These are phyloP conservation scores for Scedosporium boydii DNA, from an alignment of 2,329 filamentous ascomycete species.

Conservation along the genomic window DNA sequence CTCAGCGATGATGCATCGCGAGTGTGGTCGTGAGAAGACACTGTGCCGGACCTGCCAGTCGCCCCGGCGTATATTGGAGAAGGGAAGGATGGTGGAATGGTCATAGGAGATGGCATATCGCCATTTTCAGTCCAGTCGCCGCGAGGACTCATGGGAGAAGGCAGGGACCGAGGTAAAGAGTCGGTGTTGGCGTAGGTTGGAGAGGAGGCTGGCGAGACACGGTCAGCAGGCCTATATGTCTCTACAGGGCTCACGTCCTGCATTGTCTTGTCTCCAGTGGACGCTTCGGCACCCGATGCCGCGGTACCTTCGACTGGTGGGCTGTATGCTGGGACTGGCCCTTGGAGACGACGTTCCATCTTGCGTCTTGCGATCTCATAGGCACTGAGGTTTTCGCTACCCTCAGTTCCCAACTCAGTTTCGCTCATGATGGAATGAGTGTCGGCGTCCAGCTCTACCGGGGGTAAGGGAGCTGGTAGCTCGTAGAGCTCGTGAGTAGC, in stretches of 20 bases:
- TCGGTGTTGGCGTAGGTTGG: slow-evolving; percentile 18
- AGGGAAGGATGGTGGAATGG: slow-evolving; percentile 8
- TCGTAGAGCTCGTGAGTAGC: slow-evolving; percentile 42
- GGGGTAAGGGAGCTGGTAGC: slow-evolving; percentile 34
- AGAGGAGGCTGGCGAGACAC: slow-evolving; percentile 11
- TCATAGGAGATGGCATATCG: slow-evolving; percentile 31
- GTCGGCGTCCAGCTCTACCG: slow-evolving; percentile 40
- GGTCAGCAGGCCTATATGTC: slow-evolving; percentile 24
- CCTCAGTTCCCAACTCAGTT: slow-evolving; percentile 30
- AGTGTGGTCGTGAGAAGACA: slow-evolving; percentile 6
- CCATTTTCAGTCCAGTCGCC: slow-evolving; percentile 28
- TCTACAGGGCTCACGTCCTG: slow-evolving; percentile 22
- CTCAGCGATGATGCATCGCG: slow-evolving; percentile 18
- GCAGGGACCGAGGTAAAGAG: slow-evolving; percentile 30
- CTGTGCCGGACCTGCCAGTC: slow-evolving; percentile 8
- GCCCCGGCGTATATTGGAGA: slow-evolving; percentile 16
- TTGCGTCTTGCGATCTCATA: slow-evolving; percentile 44
- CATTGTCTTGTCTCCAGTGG: slow-evolving; percentile 20
- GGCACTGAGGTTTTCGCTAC: slow-evolving; percentile 28
- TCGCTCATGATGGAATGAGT: slow-evolving; percentile 26
- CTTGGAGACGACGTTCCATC: slow-evolving; percentile 39
- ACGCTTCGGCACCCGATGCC: slow-evolving; percentile 4
- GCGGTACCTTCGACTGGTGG: slow-evolving; percentile 19
- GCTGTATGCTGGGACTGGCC: slow-evolving; percentile 38
- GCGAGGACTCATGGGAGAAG: slow-evolving; percentile 39